A percentile compares a stretch with the other conserved stretches of the same genome.
phyloP scores from a whole-genome alignment of 257 asterid species.

The Solanum appendiculatum region DNA sequence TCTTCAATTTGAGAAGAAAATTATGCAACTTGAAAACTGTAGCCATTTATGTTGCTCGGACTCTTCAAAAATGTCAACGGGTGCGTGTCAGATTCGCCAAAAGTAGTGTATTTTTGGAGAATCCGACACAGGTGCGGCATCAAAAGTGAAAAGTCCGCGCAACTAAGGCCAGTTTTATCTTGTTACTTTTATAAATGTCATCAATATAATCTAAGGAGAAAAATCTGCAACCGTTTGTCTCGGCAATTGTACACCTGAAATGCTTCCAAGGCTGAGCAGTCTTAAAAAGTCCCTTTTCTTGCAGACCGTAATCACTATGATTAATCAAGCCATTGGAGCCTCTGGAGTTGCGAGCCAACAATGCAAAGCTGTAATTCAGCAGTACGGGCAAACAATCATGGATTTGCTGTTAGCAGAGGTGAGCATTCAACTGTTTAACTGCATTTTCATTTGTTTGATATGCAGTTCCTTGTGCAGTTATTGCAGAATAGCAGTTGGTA shows the following conservation, averaged over 20 bases:
- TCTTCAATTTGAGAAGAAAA: neutral
- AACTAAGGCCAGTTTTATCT: neutral
- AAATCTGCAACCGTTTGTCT: neutral
- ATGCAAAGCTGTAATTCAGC: slow-evolving; percentile 91
- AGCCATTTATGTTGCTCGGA: too few relatives aligned
- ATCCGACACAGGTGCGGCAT: too few relatives aligned
- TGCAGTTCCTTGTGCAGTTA: neutral
- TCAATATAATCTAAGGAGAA: neutral
- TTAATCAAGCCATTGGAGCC: slow-evolving; percentile 97
- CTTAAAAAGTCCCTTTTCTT: neutral
- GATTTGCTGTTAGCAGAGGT: slow-evolving; percentile 77
- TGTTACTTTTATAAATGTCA: neutral
- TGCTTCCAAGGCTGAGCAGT: neutral
- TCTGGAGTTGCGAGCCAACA: slow-evolving; percentile 87
- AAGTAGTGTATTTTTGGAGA: too few relatives aligned
- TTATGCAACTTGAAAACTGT: neutral
- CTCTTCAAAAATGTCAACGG: too few relatives aligned
- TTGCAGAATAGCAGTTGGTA: neutral
- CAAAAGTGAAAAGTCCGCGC: too few relatives aligned
- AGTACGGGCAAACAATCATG: slow-evolving; percentile 73
- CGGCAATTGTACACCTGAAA: neutral
- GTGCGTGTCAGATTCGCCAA: too few relatives aligned
- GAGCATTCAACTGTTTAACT: neutral
- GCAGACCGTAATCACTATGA: slow-evolving; percentile 80
- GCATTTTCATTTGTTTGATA: neutral